Conservation (phyloP, 2,329 filamentous ascomycete species). For the Nigrospora osmanthi region DNA sequence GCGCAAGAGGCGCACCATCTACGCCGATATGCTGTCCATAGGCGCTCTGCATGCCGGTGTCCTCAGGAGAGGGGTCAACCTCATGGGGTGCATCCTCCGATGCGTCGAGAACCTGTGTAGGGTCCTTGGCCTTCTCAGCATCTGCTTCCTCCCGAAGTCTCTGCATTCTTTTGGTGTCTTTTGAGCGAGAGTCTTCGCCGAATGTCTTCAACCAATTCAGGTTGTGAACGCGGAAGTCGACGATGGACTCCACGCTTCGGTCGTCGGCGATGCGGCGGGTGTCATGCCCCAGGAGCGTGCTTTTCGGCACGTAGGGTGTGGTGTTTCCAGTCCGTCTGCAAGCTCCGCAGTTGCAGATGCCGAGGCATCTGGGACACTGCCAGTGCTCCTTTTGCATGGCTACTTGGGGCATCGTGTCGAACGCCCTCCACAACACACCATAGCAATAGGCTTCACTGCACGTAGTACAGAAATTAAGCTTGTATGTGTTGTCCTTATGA, state of each 20-base stretch:
- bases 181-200: constrained; percentile 50
- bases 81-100: constrained; percentile 18
- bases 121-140: constrained; percentile 45
- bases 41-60: constrained; percentile 20
- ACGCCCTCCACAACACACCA: constrained; percentile 83
- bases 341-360: constrained; percentile 78
- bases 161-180: constrained; percentile 50
- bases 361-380: constrained; percentile 81
- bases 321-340: constrained; percentile 64
- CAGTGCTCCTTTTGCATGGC: constrained; percentile 76
- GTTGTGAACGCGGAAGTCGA: constrained; percentile 88
- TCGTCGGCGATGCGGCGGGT: constrained; percentile 86
- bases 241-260: constrained; percentile 80
- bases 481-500: constrained; percentile 74
- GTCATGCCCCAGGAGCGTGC: constrained; percentile 82
- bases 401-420: constrained; percentile 79
- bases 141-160: constrained; percentile 47
- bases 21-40: constrained; percentile 25
- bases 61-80: constrained; percentile 19
- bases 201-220: constrained; percentile 66
- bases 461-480: constrained; percentile 71
- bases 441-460: constrained; percentile 83
- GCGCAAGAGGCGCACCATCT: constrained; percentile 4
- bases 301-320: constrained; percentile 76
- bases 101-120: constrained; percentile 14